Conservation (phyloP, 164 flowering plant species). For the Chloranthus sessilifolius region DNA sequence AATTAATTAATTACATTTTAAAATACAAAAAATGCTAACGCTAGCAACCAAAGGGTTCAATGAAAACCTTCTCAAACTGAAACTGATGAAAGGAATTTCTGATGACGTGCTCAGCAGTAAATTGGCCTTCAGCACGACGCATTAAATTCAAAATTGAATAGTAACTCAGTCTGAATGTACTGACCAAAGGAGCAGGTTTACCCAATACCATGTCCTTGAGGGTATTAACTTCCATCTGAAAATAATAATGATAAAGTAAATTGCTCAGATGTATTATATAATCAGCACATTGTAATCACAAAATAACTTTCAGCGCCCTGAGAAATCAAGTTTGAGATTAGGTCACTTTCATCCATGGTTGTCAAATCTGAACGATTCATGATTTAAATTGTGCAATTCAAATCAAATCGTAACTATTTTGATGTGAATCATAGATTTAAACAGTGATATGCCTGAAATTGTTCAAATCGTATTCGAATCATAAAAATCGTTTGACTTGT, state of each 20-base stretch:
- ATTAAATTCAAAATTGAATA: conserved; percentile 87
- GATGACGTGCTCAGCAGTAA: conserved; percentile 98
- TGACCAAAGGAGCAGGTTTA: conserved; percentile 92
- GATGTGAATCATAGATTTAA: no score
- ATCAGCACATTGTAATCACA: background rate
- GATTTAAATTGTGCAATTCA: no score
- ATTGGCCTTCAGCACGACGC: conserved; percentile 99
- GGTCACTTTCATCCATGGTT: no score
- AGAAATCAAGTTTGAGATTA: no score
- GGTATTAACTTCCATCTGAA: conserved; percentile 92
- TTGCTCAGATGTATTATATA: background rate
- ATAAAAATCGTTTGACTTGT: no score
- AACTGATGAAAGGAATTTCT: conserved; percentile 95
- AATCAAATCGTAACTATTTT: no score
- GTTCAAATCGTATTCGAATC: no score
- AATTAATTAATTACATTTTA: background rate
- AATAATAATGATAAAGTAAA: background rate
- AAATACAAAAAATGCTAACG: background rate
- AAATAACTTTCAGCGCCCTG: no score
- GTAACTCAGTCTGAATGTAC: conserved; percentile 96
- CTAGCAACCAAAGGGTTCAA: no score
- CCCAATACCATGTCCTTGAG: conserved; percentile 95
- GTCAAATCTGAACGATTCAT: no score
- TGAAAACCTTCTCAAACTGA: conserved; percentile 88
- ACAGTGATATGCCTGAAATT: no score